Conservation (phyloP, 352 stramenopile species). For the Pythium folliculosum region DNA sequence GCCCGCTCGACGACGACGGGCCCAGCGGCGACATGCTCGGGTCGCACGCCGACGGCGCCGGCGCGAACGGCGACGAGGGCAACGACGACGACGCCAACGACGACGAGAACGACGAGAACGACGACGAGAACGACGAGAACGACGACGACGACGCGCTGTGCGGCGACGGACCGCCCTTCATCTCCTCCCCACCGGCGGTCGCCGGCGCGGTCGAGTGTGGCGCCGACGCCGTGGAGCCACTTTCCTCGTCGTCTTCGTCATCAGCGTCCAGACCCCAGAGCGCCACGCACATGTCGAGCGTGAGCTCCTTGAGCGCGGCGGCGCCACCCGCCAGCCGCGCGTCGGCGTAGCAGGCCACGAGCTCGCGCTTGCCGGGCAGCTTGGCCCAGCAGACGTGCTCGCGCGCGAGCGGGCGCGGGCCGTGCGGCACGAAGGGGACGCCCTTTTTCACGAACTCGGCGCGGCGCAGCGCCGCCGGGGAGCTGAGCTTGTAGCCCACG, state of each 20-base stretch:
- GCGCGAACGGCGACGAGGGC: neutral
- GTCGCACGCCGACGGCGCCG: neutral
- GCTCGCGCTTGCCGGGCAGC: constrained; percentile 55
- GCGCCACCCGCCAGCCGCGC: constrained; percentile 17
- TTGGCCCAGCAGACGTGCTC: constrained; percentile 84
- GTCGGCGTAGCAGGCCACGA: constrained; percentile 73
- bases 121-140: neutral
- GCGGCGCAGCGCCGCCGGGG: constrained; percentile 65
- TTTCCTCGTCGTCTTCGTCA: constrained; percentile 43
- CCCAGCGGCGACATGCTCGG: neutral
- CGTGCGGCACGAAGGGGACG: constrained; percentile 44
- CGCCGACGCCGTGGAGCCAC: neutral
- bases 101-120: neutral
- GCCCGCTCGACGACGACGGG: neutral
- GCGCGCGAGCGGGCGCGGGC: constrained; percentile 51
- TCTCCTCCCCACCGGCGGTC: constrained; percentile 24
- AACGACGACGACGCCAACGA: neutral
- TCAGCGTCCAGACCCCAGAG: constrained; percentile 77
- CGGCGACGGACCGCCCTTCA: constrained; percentile 21
- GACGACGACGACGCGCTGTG: neutral
- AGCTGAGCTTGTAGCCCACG: constrained; percentile 93
- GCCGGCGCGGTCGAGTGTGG: neutral
- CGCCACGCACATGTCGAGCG: constrained; percentile 86
- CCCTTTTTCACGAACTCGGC: constrained; percentile 88
- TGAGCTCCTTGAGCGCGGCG: constrained; percentile 62